phyloP scores from a whole-genome alignment of 192 early-diverging fungal genomes.

The Linnemannia elongata region DNA sequence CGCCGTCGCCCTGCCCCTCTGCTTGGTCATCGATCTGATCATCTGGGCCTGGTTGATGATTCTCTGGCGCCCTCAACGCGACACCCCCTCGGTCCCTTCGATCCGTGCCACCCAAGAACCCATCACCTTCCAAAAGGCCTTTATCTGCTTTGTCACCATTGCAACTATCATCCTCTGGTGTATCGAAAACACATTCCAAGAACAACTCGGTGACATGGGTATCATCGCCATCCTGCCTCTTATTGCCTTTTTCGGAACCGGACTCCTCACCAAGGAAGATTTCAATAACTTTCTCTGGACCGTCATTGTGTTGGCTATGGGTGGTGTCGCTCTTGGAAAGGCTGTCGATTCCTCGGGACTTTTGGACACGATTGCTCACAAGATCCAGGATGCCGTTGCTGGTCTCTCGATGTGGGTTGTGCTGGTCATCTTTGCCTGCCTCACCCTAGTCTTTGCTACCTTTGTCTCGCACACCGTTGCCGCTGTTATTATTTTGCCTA shows the following conservation, averaged over 20 bases:
- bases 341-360: constrained; percentile 77
- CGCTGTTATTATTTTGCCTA: constrained; percentile 75
- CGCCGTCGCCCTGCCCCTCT: constrained; percentile 71
- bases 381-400: constrained; percentile 65
- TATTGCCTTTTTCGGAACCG: constrained; percentile 77
- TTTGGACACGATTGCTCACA: constrained; percentile 66
- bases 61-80: constrained; percentile 67
- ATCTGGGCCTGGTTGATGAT: constrained; percentile 72
- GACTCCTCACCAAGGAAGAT: constrained; percentile 78
- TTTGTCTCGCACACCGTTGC: constrained; percentile 85
- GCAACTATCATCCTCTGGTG: constrained; percentile 80
- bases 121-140: constrained; percentile 63
- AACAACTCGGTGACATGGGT: constrained; percentile 77
- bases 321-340: constrained; percentile 78
- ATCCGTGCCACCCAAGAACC: constrained; percentile 55
- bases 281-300: constrained; percentile 73
- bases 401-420: constrained; percentile 64
- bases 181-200: constrained; percentile 64
- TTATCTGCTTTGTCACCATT: constrained; percentile 66
- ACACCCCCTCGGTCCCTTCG: constrained; percentile 52
- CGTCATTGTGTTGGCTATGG: constrained; percentile 73
- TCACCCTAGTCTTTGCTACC: constrained; percentile 75
- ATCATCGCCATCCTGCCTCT: constrained; percentile 77
- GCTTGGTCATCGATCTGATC: constrained; percentile 65
- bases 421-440: constrained; percentile 67